Evolutionary conservation across 2,329 filamentous ascomycete species (phyloP).

Genomic region (Kalaharituber pfeilii): DNA sequence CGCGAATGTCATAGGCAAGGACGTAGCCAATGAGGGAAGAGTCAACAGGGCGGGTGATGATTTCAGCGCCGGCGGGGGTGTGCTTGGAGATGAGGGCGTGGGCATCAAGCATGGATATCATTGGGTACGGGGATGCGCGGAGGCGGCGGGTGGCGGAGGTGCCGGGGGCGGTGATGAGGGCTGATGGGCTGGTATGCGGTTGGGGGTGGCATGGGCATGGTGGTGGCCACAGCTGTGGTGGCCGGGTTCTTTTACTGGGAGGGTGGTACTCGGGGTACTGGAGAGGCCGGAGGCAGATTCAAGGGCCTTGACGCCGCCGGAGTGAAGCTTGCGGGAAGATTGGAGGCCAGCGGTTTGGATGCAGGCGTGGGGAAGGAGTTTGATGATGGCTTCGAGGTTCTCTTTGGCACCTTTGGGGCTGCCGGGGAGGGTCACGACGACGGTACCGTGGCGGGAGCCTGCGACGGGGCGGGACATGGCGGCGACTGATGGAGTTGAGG

Average conservation of each 20-base stretch:
- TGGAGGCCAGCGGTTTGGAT: slow-evolving; percentile 59
- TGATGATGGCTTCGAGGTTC: slow-evolving; percentile 75
- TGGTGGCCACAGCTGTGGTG: slow-evolving; percentile 28
- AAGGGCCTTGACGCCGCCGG: slow-evolving; percentile 63
- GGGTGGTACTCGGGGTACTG: no score
- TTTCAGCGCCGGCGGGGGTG: slow-evolving; percentile 43
- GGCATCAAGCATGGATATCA: slow-evolving; percentile 73
- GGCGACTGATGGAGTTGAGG: slow-evolving; percentile 46
- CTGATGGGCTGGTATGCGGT: slow-evolving; percentile 40
- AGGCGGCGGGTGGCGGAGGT: slow-evolving; percentile 42
- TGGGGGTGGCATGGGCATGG: slow-evolving; percentile 29
- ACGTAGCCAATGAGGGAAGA: slow-evolving; percentile 54
- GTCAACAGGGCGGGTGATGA: slow-evolving; percentile 44
- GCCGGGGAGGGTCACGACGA: slow-evolving; percentile 80
- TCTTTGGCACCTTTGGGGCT: slow-evolving; percentile 91
- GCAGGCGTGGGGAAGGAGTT: slow-evolving; percentile 89
- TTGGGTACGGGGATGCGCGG: slow-evolving; percentile 76
- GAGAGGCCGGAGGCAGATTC: slow-evolving; percentile 62
- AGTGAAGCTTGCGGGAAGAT: slow-evolving; percentile 63
- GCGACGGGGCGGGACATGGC: slow-evolving; percentile 93
- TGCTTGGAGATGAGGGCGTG: slow-evolving; percentile 53
- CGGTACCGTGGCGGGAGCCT: slow-evolving; percentile 60
- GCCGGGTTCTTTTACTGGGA: slow-evolving; percentile 9
- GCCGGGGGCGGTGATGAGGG: slow-evolving; percentile 34
- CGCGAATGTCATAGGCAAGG: slow-evolving; percentile 64